Conservation (phyloP, 257 asterid genomes). For the Galeopsis tetrahit region DNA sequence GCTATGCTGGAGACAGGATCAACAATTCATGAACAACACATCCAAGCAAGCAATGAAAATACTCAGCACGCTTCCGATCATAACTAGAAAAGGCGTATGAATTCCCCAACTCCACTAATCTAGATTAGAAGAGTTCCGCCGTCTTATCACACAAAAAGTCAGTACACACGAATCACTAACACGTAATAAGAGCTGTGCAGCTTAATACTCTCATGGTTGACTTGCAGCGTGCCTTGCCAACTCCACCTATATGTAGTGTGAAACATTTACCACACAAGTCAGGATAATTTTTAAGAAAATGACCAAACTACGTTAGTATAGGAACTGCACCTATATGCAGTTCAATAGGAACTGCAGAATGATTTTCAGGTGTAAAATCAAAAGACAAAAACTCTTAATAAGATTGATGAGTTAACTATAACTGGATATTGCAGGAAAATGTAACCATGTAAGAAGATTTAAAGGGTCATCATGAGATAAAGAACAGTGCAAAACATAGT, state of each 20-base stretch:
- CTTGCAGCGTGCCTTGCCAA: constrained; percentile 44
- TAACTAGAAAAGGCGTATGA: background rate
- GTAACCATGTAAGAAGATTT: background rate
- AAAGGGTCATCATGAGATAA: constrained; percentile 6
- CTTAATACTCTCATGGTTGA: constrained; percentile 40
- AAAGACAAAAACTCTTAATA: background rate
- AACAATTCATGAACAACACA: background rate
- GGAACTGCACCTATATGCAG: background rate
- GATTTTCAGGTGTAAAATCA: background rate
- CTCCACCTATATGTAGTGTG: constrained; percentile 40
- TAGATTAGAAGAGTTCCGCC: background rate
- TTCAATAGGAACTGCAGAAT: background rate
- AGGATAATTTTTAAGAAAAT: background rate
- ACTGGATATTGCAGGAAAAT: no score
- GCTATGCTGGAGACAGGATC: constrained; percentile 8
- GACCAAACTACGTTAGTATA: background rate
- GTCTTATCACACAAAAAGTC: background rate
- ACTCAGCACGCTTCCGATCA: background rate
- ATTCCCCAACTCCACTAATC: background rate
- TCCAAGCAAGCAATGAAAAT: background rate
- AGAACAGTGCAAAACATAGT: constrained; percentile 10
- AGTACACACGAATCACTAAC: background rate
- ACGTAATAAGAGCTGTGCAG: constrained; percentile 4
- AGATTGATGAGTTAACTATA: background rate
- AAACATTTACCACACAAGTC: constrained; percentile 11